Evolutionary conservation across 345 rosid genomes (phyloP).

Genomic region (Cardamine chenopodiifolia): DNA sequence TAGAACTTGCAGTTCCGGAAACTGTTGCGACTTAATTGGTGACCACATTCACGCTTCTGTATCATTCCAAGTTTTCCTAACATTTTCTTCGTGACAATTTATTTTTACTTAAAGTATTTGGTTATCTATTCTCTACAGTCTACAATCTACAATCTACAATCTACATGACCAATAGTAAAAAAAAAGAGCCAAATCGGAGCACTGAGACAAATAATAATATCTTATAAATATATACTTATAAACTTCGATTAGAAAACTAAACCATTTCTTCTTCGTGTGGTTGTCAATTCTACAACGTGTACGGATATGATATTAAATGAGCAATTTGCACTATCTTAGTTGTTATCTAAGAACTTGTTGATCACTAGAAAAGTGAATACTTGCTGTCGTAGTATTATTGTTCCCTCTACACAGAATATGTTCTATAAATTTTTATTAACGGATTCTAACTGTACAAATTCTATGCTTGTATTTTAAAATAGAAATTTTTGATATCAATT

Average conservation of each 20-base stretch:
- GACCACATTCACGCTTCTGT: neutral
- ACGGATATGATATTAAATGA: neutral
- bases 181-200: conserved; percentile 14
- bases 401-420: neutral
- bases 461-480: neutral
- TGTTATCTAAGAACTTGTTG: conserved; percentile 5
- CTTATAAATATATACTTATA: neutral
- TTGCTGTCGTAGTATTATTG: neutral
- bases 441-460: neutral
- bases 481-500: neutral
- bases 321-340: conserved; percentile 1
- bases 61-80: conserved; percentile 9
- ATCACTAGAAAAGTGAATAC: conserved; percentile 20
- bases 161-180: neutral
- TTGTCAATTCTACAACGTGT: conserved; percentile 25
- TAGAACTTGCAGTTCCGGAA: conserved; percentile 5
- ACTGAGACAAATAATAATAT: conserved; percentile 2
- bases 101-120: neutral
- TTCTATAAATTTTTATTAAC: neutral
- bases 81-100: neutral
- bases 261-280: conserved; percentile 13
- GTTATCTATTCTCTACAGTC: neutral
- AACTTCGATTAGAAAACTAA: conserved; percentile 12
- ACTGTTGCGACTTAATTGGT: conserved; percentile 12
- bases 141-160: neutral